Percentiles rank a stretch among this genome's conserved stretches.
phyloP scores from a whole-genome alignment of 2,329 filamentous ascomycete genomes.

The Byssothecium circinans region DNA sequence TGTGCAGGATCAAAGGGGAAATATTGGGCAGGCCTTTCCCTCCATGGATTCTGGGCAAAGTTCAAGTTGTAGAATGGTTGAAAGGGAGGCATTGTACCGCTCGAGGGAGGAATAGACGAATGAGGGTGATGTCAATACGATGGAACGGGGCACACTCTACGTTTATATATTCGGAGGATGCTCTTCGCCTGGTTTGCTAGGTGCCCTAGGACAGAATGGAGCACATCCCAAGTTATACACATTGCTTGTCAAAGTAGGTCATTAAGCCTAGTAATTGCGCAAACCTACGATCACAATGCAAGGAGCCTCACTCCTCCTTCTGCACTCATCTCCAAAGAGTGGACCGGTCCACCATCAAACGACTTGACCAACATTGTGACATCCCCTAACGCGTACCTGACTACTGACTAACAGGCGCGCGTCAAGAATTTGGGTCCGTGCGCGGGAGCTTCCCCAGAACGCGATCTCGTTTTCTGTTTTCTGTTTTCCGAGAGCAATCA shows the following conservation, averaged over 20 bases:
- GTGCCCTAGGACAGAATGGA: too few relatives aligned
- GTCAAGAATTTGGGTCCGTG: constrained; percentile 14
- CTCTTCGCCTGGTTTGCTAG: too few relatives aligned
- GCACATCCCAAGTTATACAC: too few relatives aligned
- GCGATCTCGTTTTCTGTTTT: constrained; percentile 32
- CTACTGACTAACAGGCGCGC: constrained; percentile 17
- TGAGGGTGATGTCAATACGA: too few relatives aligned
- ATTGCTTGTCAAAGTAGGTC: too few relatives aligned
- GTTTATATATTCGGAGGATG: too few relatives aligned
- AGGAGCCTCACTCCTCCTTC: neutral
- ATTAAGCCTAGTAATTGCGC: neutral
- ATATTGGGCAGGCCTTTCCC: neutral
- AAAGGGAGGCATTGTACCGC: too few relatives aligned
- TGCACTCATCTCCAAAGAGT: neutral
- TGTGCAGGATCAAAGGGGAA: neutral
- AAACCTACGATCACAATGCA: neutral
- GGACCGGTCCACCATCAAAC: constrained; percentile 3
- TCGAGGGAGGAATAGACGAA: too few relatives aligned
- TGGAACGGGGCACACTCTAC: too few relatives aligned
- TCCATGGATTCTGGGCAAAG: neutral
- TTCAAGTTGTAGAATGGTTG: neutral
- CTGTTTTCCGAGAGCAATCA: constrained; percentile 28
- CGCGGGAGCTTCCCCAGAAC: constrained; percentile 18
- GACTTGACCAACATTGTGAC: neutral
- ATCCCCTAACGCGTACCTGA: neutral